These are phyloP conservation scores for Coemansia sp. DNA, from an alignment of 192 early-diverging fungal genomes.

Conservation along the genomic window DNA sequence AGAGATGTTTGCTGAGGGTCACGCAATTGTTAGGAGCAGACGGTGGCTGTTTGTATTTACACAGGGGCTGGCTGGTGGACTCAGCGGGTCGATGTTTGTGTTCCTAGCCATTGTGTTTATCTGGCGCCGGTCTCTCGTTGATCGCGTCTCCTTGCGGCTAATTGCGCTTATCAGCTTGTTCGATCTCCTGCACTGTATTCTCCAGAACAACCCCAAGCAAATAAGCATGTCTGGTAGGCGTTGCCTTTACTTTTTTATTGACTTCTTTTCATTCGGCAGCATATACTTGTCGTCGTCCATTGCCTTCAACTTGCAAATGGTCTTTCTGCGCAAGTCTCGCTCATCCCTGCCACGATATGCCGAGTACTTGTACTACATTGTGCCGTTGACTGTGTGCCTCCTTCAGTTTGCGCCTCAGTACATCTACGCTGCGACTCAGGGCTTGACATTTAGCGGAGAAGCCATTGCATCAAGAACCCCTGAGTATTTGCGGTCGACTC, in stretches of 20 bases:
- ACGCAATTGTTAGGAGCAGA: background rate
- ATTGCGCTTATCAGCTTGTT: constrained; percentile 27
- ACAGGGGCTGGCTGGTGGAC: background rate
- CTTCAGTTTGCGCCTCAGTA: constrained; percentile 19
- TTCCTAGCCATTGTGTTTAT: constrained; percentile 23
- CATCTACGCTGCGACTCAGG: constrained; percentile 13
- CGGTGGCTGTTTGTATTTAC: constrained; percentile 1
- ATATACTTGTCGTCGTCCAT: constrained; percentile 38
- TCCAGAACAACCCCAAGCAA: background rate
- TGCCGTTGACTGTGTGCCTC: constrained; percentile 9
- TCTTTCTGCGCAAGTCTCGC: constrained; percentile 21
- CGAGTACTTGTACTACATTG: constrained; percentile 33
- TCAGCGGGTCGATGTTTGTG: constrained; percentile 19
- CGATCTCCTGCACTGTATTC: constrained; percentile 23
- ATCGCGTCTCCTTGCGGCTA: constrained; percentile 35
- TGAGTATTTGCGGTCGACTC: constrained; percentile 7
- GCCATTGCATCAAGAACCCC: constrained; percentile 4
- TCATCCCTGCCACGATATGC: constrained; percentile 22
- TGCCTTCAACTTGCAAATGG: constrained; percentile 46
- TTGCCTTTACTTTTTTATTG: constrained; percentile 4
- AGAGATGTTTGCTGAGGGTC: background rate
- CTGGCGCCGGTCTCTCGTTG: constrained; percentile 32
- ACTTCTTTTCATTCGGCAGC: constrained; percentile 12
- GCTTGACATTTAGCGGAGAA: constrained; percentile 9
- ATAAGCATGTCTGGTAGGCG: background rate